Percentiles rank a stretch among this genome's conserved stretches.
Conservation (phyloP, 441 rosid species). For the Biscutella laevigata region DNA sequence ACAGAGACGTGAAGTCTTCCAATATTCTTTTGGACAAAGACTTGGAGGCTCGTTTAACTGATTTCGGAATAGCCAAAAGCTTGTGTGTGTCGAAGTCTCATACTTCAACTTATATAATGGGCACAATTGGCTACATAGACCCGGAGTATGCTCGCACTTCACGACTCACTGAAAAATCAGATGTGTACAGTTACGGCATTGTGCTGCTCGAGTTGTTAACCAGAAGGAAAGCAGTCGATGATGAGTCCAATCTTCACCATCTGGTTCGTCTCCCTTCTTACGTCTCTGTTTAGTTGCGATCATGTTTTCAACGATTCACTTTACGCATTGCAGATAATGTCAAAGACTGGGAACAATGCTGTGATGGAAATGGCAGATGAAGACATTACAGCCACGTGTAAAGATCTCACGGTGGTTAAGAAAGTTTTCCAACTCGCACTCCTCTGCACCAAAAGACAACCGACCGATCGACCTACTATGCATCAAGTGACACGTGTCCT, state of each 20-base stretch:
- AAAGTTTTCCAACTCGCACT: constrained; percentile 88
- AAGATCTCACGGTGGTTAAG: constrained; percentile 73
- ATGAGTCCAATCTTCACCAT: constrained; percentile 87
- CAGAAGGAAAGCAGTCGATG: constrained; percentile 84
- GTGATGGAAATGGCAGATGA: constrained; percentile 87
- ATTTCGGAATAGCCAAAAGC: constrained; percentile 93
- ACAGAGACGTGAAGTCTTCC: constrained; percentile 88
- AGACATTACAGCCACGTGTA: constrained; percentile 60
- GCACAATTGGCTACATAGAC: constrained; percentile 91
- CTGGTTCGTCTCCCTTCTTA: constrained; percentile 48
- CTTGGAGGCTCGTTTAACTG: constrained; percentile 86
- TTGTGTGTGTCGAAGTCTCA: constrained; percentile 70
- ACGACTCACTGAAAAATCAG: constrained; percentile 83
- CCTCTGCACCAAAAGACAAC: constrained; percentile 73
- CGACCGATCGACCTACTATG: constrained; percentile 80
- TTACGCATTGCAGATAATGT: constrained; percentile 50
- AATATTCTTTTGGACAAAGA: constrained; percentile 86
- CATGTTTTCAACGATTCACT: background rate
- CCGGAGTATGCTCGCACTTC: constrained; percentile 98
- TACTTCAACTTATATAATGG: constrained; percentile 81
- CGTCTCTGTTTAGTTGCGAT: background rate
- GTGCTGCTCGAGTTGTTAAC: constrained; percentile 92
- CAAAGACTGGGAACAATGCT: constrained; percentile 73
- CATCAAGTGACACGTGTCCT: constrained; percentile 81
- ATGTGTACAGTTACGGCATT: constrained; percentile 85